These are phyloP conservation scores for Macroventuria anomochaeta DNA, from an alignment of 2,329 filamentous ascomycete genomes.

Conservation along the genomic window DNA sequence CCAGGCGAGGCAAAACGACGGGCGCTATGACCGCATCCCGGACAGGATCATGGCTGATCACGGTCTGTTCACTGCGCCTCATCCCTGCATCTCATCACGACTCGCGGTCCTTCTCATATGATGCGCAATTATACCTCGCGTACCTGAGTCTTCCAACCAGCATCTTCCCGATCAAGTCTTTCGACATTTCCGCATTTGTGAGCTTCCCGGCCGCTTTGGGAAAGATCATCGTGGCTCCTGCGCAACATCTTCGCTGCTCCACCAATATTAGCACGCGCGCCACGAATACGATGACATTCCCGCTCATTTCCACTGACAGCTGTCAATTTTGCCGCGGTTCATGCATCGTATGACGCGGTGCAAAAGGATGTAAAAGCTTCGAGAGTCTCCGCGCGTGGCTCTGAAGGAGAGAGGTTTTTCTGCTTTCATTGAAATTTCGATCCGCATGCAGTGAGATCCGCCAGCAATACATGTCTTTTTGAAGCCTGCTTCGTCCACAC, in stretches of 20 bases:
- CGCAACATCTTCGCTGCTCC: constrained; percentile 2
- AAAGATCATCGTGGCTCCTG: constrained; percentile 1
- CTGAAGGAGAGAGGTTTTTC: background rate
- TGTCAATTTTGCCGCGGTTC: constrained; percentile 3
- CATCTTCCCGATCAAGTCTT: constrained; percentile 10
- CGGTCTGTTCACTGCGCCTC: constrained; percentile 10
- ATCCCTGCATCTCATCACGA: constrained; percentile 24
- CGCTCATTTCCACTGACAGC: constrained; percentile 10
- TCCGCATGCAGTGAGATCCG: constrained; percentile 2
- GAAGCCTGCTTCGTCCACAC: background rate
- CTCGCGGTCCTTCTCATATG: constrained; percentile 18
- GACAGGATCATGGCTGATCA: constrained; percentile 19
- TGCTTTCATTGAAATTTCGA: constrained; percentile 2
- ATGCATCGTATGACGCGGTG: constrained; percentile 1
- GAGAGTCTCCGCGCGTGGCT: background rate
- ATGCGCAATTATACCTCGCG: constrained; percentile 20
- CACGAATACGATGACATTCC: constrained; percentile 4
- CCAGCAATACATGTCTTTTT: background rate
- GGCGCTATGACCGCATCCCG: constrained; percentile 6
- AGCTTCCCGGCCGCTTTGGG: constrained; percentile 1
- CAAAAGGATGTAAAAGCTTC: background rate
- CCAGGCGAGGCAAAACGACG: constrained; percentile 1
- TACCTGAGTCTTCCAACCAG: constrained; percentile 15
- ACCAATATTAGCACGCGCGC: constrained; percentile 6
- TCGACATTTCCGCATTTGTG: constrained; percentile 3